phyloP scores from a whole-genome alignment of 2,329 filamentous ascomycete species.

The Cladosporium sp. region DNA sequence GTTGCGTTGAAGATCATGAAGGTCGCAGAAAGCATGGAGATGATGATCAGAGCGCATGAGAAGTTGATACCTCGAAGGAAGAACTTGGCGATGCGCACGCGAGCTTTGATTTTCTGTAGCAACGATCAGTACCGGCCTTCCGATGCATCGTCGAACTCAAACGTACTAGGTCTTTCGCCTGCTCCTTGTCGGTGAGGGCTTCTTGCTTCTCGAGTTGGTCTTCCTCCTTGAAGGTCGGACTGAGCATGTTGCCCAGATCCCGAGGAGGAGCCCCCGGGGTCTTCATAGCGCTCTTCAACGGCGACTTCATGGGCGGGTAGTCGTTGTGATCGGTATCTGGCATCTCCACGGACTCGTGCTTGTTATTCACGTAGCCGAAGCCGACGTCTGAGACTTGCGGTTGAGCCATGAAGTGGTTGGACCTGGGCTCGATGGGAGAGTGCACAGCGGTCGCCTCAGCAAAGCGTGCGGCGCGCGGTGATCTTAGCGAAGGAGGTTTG shows the following conservation, averaged over 20 bases:
- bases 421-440: constrained; percentile 62
- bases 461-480: constrained; percentile 69
- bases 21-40: constrained; percentile 81
- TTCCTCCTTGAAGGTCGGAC: constrained; percentile 89
- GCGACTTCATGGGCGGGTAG: constrained; percentile 65
- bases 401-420: constrained; percentile 52
- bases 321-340: constrained; percentile 43
- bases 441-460: constrained; percentile 73
- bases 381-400: constrained; percentile 78
- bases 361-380: constrained; percentile 76
- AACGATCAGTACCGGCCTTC: constrained; percentile 32
- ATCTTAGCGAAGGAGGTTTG: constrained; percentile 25
- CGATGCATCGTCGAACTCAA: neutral
- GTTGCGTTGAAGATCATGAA: constrained; percentile 92
- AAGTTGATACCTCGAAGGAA: constrained; percentile 95
- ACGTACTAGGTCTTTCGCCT: constrained; percentile 80
- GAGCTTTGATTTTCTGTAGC: constrained; percentile 77
- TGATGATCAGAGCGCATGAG: constrained; percentile 89
- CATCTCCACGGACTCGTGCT: constrained; percentile 52
- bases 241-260: constrained; percentile 66
- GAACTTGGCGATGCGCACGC: constrained; percentile 89
- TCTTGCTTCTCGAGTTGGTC: constrained; percentile 74
- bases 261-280: constrained; percentile 75
- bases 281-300: constrained; percentile 81
- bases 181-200: constrained; percentile 72